Percentiles rank a stretch among this genome's conserved stretches.
These are phyloP conservation scores for Fomitopsis palustris DNA, from an alignment of 1,284 basidiomycete genomes.

Conservation along the genomic window DNA sequence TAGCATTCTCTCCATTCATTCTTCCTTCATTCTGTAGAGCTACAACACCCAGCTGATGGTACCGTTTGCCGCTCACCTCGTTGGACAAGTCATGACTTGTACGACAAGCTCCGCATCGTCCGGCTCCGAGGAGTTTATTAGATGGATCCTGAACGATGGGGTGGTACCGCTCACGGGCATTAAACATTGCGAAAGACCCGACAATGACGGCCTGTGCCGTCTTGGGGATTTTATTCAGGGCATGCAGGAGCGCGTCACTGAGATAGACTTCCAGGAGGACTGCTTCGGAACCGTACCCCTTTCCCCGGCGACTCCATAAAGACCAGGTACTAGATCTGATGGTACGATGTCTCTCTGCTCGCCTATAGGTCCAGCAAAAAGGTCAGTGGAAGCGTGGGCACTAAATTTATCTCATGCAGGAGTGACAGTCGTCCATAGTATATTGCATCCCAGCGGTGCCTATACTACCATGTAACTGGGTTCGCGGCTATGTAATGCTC, in stretches of 20 bases:
- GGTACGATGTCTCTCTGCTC: no score
- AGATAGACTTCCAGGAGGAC: not conserved
- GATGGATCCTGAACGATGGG: slow-evolving; percentile 55
- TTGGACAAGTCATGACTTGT: slow-evolving; percentile 60
- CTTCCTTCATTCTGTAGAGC: slow-evolving; percentile 26
- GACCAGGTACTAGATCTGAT: no score
- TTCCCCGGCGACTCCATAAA: not conserved
- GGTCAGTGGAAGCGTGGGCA: no score
- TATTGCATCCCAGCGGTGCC: no score
- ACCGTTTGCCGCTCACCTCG: slow-evolving; percentile 55
- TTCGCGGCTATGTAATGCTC: no score
- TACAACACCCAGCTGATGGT: slow-evolving; percentile 43
- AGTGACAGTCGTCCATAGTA: no score
- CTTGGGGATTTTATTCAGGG: slow-evolving; percentile 13
- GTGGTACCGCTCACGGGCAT: slow-evolving; percentile 51
- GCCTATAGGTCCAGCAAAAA: no score
- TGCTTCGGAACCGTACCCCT: not conserved
- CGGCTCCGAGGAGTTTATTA: slow-evolving; percentile 39
- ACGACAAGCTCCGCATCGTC: slow-evolving; percentile 20
- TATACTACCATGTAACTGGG: no score
- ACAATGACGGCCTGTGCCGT: slow-evolving; percentile 23
- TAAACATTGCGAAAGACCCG: slow-evolving; percentile 17
- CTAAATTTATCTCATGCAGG: no score
- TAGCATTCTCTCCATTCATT: not conserved
- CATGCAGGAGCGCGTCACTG: slow-evolving; percentile 1